Percentiles rank a stretch among this genome's conserved stretches.
These are phyloP conservation scores for Pelargonium nanum DNA, from an alignment of 345 rosid species.

Conservation along the genomic window DNA sequence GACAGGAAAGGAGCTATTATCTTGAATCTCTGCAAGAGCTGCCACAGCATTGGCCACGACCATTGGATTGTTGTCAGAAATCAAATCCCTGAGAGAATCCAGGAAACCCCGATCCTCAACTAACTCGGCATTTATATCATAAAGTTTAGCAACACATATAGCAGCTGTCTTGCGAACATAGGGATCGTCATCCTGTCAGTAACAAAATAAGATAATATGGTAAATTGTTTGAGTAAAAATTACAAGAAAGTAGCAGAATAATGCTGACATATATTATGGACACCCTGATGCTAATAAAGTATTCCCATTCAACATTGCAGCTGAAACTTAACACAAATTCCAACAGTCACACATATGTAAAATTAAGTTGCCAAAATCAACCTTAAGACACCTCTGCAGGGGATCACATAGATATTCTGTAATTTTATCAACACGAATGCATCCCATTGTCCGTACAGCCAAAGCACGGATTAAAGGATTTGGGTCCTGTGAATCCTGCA, in stretches of 20 bases:
- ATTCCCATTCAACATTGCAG: too few species aligned
- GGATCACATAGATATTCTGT: conserved; percentile 97
- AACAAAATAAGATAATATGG: neutral
- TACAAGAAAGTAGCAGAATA: too few species aligned
- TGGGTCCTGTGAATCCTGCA: conserved; percentile 97
- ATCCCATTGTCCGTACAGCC: conserved; percentile 98
- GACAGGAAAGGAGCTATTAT: conserved; percentile 60
- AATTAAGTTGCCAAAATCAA: conserved; percentile 19
- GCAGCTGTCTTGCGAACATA: conserved; percentile 99
- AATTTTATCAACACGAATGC: conserved; percentile 99
- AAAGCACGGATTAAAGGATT: conserved; percentile 96
- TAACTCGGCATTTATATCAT: conserved; percentile 90
- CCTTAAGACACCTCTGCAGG: conserved; percentile 98
- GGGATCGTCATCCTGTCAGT: conserved; percentile 85
- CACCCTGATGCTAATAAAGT: too few species aligned
- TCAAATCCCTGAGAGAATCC: conserved; percentile 90
- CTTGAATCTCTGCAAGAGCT: conserved; percentile 97
- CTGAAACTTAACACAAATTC: too few species aligned
- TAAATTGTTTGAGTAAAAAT: too few species aligned
- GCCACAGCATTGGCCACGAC: conserved; percentile 99
- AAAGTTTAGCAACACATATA: conserved; percentile 94
- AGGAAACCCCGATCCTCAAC: conserved; percentile 97
- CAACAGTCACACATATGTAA: too few species aligned
- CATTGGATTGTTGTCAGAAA: conserved; percentile 98
- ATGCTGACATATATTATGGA: too few species aligned